Conservation (phyloP, 495 filamentous ascomycete species). For the Aspergillus cavernicola region DNA sequence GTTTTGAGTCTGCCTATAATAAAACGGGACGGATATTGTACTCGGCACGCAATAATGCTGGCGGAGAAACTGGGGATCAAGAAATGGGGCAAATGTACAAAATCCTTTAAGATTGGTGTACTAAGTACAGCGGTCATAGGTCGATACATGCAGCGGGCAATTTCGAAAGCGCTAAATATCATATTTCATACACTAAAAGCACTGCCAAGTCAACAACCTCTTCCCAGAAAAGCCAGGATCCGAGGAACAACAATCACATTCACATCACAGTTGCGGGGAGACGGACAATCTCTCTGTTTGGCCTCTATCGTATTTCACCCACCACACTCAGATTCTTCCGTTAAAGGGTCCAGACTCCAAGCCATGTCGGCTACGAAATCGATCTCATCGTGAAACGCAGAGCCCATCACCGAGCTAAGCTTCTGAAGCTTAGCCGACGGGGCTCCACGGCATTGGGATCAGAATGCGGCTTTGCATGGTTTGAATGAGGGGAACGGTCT, state of each 20-base stretch:
- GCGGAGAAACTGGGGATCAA: not conserved
- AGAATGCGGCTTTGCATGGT: constrained; percentile 91
- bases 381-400: too few relatives aligned
- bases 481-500: constrained; percentile 96
- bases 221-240: not conserved
- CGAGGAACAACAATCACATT: constrained; percentile 1
- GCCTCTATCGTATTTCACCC: too few relatives aligned
- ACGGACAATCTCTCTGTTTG: not conserved
- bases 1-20: constrained; percentile 8
- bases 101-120: not conserved
- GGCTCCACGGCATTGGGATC: constrained; percentile 94
- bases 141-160: too few relatives aligned
- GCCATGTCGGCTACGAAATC: not conserved
- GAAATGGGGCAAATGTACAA: constrained; percentile 1
- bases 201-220: constrained; percentile 5
- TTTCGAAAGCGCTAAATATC: constrained; percentile 11
- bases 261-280: not conserved
- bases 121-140: constrained; percentile 13
- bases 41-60: not conserved
- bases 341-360: too few relatives aligned
- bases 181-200: constrained; percentile 18
- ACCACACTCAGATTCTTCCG: too few relatives aligned
- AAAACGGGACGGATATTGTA: not conserved
- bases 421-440: constrained; percentile 59
- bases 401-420: not conserved